A percentile compares a stretch with the other conserved stretches of the same genome.
phyloP scores from a whole-genome alignment of 352 stramenopile species.

The Pythium grandisporangium region DNA sequence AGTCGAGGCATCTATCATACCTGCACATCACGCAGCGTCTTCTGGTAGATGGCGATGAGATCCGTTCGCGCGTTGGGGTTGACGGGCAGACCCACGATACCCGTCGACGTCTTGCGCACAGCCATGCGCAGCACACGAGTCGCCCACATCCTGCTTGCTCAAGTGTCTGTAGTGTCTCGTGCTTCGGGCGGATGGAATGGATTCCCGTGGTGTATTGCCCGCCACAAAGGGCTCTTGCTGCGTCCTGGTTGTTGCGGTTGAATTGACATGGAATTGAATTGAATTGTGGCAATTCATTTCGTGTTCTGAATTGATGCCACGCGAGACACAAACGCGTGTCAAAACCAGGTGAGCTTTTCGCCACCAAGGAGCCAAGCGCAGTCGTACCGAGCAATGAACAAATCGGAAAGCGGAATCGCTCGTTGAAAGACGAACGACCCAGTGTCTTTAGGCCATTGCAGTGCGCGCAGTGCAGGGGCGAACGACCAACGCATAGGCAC shows the following conservation, averaged over 20 bases:
- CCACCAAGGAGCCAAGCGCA: not conserved
- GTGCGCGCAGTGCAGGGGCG: too few relatives aligned
- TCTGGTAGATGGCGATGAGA: slow-evolving; percentile 79
- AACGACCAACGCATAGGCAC: too few relatives aligned
- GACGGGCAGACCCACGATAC: slow-evolving; percentile 74
- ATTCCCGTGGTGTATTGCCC: too few relatives aligned
- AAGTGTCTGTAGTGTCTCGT: slow-evolving; percentile 7
- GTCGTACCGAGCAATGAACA: not conserved
- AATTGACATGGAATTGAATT: slow-evolving; percentile 7
- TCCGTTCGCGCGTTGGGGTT: slow-evolving; percentile 78
- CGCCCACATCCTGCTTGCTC: slow-evolving; percentile 56
- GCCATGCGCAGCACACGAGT: slow-evolving; percentile 77
- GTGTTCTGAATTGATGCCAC: slow-evolving; percentile 2
- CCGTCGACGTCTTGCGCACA: slow-evolving; percentile 83
- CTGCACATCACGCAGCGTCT: slow-evolving; percentile 76
- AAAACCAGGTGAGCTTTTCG: not conserved
- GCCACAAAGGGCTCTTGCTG: slow-evolving; percentile 10
- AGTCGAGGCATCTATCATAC: slow-evolving; percentile 13
- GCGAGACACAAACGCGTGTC: slow-evolving; percentile 6
- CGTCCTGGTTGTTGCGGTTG: slow-evolving; percentile 1
- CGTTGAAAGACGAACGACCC: too few relatives aligned
- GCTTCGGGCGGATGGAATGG: slow-evolving; percentile 5
- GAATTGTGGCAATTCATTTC: too few relatives aligned
- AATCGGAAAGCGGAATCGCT: too few relatives aligned
- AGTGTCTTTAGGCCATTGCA: too few relatives aligned